Evolutionary conservation across 192 early-diverging fungal genomes (phyloP).

Genomic region (Ambispora gerdemannii): DNA sequence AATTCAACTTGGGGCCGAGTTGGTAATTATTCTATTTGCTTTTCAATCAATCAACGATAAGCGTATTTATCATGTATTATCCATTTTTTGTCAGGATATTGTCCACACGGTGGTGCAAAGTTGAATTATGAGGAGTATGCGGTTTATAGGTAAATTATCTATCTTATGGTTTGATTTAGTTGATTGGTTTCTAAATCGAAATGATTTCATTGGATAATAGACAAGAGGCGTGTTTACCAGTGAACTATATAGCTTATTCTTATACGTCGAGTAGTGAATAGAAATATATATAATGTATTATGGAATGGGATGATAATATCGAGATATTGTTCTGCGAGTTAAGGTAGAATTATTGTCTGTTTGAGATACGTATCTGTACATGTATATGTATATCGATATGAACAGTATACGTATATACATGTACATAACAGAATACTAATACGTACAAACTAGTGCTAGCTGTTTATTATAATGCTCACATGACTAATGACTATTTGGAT

Average conservation of each 20-base stretch:
- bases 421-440: too few relatives aligned
- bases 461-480: too few relatives aligned
- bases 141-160: background rate
- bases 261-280: slow-evolving; percentile 13
- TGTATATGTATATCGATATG: too few relatives aligned
- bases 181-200: background rate
- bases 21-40: slow-evolving; percentile 15
- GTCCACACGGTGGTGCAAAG: background rate
- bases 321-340: too few relatives aligned
- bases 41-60: too few relatives aligned
- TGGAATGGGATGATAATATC: too few relatives aligned
- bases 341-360: too few relatives aligned
- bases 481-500: too few relatives aligned
- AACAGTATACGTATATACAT: too few relatives aligned
- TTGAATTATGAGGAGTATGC: slow-evolving; percentile 24
- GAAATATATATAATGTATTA: background rate
- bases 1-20: slow-evolving; percentile 22
- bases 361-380: too few relatives aligned
- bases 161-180: background rate
- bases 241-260: slow-evolving; percentile 4
- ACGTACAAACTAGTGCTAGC: too few relatives aligned
- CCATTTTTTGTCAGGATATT: background rate
- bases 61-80: background rate
- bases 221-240: slow-evolving; percentile 12
- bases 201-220: slow-evolving; percentile 3